These are phyloP conservation scores for Pseudogymnoascus sp. DNA, from an alignment of 2,329 filamentous ascomycete genomes.

Conservation along the genomic window DNA sequence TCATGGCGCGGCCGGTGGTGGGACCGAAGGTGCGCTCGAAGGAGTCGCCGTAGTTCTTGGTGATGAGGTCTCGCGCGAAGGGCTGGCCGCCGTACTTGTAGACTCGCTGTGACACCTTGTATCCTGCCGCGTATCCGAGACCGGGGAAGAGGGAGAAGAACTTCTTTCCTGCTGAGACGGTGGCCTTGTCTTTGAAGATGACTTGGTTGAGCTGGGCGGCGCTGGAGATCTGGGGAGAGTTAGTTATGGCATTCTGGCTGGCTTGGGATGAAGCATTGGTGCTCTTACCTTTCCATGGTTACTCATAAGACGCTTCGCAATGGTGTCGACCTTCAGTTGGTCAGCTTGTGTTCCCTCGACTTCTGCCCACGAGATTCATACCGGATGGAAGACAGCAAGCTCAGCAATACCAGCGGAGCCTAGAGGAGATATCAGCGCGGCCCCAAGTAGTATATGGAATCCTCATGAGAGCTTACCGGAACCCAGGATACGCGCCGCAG, in stretches of 20 bases:
- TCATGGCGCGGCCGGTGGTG: constrained; percentile 94
- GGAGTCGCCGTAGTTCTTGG: constrained; percentile 66
- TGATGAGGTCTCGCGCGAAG: constrained; percentile 83
- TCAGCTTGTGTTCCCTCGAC: constrained; percentile 20
- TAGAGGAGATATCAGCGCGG: constrained; percentile 33
- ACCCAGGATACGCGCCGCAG: constrained; percentile 76
- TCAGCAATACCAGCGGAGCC: constrained; percentile 90
- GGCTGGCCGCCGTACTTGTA: constrained; percentile 99
- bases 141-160: constrained; percentile 96
- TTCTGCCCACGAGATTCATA: constrained; percentile 34
- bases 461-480: constrained; percentile 56
- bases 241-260: constrained; percentile 20
- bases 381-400: constrained; percentile 85
- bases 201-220: constrained; percentile 70
- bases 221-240: constrained; percentile 43
- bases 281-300: constrained; percentile 67
- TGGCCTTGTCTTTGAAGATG: constrained; percentile 85
- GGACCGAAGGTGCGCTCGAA: constrained; percentile 91
- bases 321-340: constrained; percentile 75
- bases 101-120: constrained; percentile 92
- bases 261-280: not conserved
- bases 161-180: constrained; percentile 62
- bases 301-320: constrained; percentile 98
- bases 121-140: constrained; percentile 92
- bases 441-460: constrained; percentile 1